Conservation (phyloP, 805 yeast genomes). For the Candida takata region DNA sequence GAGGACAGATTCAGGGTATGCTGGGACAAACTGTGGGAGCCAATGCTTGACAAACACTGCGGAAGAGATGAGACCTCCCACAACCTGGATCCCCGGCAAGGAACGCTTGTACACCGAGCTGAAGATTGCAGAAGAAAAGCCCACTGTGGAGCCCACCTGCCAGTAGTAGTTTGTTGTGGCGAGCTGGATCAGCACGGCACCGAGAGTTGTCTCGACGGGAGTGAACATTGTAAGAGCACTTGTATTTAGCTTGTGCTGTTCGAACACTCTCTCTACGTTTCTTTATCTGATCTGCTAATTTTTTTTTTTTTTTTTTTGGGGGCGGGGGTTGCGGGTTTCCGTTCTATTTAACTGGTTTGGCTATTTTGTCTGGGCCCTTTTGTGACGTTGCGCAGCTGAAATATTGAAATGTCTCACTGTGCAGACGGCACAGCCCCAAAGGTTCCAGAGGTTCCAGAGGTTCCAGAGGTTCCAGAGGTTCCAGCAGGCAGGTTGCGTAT, state of each 20-base stretch:
- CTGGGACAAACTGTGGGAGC: slow-evolving; percentile 27
- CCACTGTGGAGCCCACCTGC: slow-evolving; percentile 35
- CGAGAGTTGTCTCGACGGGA: slow-evolving; percentile 35
- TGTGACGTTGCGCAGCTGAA: too few relatives aligned
- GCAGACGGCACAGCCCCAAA: too few relatives aligned
- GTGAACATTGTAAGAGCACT: slow-evolving; percentile 32
- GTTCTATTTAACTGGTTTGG: too few relatives aligned
- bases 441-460: too few relatives aligned
- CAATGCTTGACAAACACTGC: slow-evolving; percentile 14
- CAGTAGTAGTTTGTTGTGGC: slow-evolving; percentile 37
- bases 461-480: too few relatives aligned
- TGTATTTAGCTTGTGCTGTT: too few relatives aligned
- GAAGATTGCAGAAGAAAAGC: slow-evolving; percentile 39
- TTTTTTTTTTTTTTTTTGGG: too few relatives aligned
- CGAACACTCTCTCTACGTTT: too few relatives aligned
- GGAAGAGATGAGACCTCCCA: slow-evolving; percentile 31
- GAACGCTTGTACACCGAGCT: slow-evolving; percentile 25
- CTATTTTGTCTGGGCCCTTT: too few relatives aligned
- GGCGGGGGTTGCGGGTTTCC: too few relatives aligned
- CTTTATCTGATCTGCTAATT: too few relatives aligned
- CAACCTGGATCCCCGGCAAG: slow-evolving; percentile 24
- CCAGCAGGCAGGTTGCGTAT: slow-evolving; percentile 36
- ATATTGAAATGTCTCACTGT: too few relatives aligned
- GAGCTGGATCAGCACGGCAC: slow-evolving; percentile 40
- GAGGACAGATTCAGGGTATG: slow-evolving; percentile 5